These are phyloP conservation scores for Scenedesmus sp. DNA, from an alignment of 163 green algal species.

Conservation along the genomic window DNA sequence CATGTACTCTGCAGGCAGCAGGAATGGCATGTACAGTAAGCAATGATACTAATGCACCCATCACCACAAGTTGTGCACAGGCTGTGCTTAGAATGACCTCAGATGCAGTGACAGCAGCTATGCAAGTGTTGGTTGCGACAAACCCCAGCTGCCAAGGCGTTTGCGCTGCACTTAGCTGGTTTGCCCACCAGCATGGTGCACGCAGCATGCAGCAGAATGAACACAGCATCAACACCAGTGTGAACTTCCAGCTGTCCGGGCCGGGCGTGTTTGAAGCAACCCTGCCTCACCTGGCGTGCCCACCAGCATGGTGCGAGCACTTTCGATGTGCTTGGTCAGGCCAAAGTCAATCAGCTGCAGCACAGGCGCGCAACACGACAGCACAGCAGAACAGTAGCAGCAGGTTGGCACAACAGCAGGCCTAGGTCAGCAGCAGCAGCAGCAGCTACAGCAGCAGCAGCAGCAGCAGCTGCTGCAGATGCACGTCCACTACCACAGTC, in stretches of 20 bases:
- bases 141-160: too few species aligned
- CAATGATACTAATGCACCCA: background rate
- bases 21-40: background rate
- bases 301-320: slow-evolving; percentile 78
- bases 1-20: slow-evolving; percentile 59
- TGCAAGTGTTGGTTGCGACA: too few species aligned
- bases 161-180: too few species aligned
- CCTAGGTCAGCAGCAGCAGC: background rate
- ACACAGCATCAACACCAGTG: slow-evolving; percentile 38
- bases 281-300: slow-evolving; percentile 46
- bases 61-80: too few species aligned
- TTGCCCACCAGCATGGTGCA: background rate
- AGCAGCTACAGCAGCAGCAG: background rate
- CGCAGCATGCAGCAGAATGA: background rate
- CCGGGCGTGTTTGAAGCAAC: background rate
- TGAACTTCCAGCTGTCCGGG: background rate
- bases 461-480: background rate
- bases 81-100: too few species aligned
- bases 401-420: background rate
- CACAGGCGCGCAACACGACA: background rate
- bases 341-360: slow-evolving; percentile 92
- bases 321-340: slow-evolving; percentile 82
- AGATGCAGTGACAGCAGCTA: too few species aligned
- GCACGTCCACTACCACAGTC: too few species aligned
- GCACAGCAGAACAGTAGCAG: background rate